A percentile compares a stretch with the other conserved stretches of the same genome.
These are phyloP conservation scores for Pichia sp. DNA, from an alignment of 1,139 yeast genomes.

Conservation along the genomic window DNA sequence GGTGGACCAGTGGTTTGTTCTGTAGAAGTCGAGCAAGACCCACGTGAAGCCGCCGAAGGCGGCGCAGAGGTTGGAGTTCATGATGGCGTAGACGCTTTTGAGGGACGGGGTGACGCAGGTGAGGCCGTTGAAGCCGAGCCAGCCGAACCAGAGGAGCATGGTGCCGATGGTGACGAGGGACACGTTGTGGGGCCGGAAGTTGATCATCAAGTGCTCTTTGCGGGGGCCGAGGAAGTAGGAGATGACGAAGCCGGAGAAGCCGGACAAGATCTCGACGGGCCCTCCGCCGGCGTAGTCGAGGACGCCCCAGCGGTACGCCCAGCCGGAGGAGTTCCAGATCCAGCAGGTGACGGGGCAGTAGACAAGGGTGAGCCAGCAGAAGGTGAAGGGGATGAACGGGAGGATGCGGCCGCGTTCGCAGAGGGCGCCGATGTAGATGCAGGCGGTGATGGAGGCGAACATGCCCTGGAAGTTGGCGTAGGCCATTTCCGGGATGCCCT, in stretches of 20 bases:
- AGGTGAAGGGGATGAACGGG: slow-evolving; percentile 78
- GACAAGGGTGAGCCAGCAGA: slow-evolving; percentile 86
- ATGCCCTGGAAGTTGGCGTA: slow-evolving; percentile 87
- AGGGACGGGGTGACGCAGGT: slow-evolving; percentile 62
- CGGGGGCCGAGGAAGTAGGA: slow-evolving; percentile 80
- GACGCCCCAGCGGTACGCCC: slow-evolving; percentile 92
- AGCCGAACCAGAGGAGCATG: slow-evolving; percentile 60
- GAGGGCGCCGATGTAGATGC: slow-evolving; percentile 87
- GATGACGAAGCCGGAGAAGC: slow-evolving; percentile 85
- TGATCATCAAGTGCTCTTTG: slow-evolving; percentile 76
- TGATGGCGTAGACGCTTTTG: slow-evolving; percentile 75
- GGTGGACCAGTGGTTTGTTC: slow-evolving; percentile 88
- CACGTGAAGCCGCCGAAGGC: slow-evolving; percentile 89
- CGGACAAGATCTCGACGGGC: slow-evolving; percentile 89
- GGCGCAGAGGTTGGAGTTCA: slow-evolving; percentile 89
- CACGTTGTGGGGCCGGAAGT: slow-evolving; percentile 92
- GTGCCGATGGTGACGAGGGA: slow-evolving; percentile 67
- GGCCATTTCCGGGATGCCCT: slow-evolving; percentile 68
- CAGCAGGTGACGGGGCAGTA: slow-evolving; percentile 92
- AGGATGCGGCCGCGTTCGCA: slow-evolving; percentile 91
- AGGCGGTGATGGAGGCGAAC: slow-evolving; percentile 85
- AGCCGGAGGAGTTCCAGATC: slow-evolving; percentile 91
- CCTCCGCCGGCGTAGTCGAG: slow-evolving; percentile 98
- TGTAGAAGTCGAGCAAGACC: slow-evolving; percentile 84
- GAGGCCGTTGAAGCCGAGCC: slow-evolving; percentile 88